Percentiles rank a stretch among this genome's conserved stretches.
Conservation (phyloP, 2,329 filamentous ascomycete species). For the Penicillium sp. region DNA sequence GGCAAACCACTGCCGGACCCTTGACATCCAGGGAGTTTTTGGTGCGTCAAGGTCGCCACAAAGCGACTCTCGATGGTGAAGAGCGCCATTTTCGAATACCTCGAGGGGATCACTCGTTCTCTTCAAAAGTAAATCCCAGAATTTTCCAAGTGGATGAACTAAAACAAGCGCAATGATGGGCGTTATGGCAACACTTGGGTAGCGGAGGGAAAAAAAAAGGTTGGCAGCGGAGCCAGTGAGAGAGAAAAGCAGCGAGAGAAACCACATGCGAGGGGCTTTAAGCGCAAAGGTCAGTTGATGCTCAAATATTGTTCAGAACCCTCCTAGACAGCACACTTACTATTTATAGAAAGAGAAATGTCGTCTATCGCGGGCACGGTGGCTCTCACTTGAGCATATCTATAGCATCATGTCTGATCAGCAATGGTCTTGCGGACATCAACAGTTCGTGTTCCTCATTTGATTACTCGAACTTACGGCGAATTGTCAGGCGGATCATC, state of each 20-base stretch:
- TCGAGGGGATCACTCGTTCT: constrained; percentile 54
- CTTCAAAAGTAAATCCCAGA: constrained; percentile 75
- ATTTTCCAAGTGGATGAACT: constrained; percentile 75
- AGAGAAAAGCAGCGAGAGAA: constrained; percentile 73
- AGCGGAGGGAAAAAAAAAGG: constrained; percentile 83
- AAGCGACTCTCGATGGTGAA: constrained; percentile 45
- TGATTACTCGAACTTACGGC: constrained; percentile 13
- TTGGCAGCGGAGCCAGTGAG: constrained; percentile 63
- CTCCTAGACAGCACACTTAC: constrained; percentile 16
- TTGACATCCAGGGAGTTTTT: constrained; percentile 29
- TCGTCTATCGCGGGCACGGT: constrained; percentile 76
- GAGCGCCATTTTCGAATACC: constrained; percentile 58
- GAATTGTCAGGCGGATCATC: constrained; percentile 39
- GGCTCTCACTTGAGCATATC: constrained; percentile 73
- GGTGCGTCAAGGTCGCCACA: constrained; percentile 12
- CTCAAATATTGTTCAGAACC: neutral
- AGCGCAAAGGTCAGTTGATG: neutral
- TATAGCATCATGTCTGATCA: constrained; percentile 11
- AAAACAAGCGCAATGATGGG: constrained; percentile 68
- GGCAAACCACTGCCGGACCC: constrained; percentile 68
- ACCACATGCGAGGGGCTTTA: constrained; percentile 76
- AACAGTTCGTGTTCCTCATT: neutral
- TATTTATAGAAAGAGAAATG: constrained; percentile 75
- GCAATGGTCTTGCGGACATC: neutral
- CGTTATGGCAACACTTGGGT: constrained; percentile 85